A percentile compares a stretch with the other conserved stretches of the same genome.
phyloP scores from a whole-genome alignment of 768 basidiomycete genomes.

The Hygrophoropsis aurantiaca region DNA sequence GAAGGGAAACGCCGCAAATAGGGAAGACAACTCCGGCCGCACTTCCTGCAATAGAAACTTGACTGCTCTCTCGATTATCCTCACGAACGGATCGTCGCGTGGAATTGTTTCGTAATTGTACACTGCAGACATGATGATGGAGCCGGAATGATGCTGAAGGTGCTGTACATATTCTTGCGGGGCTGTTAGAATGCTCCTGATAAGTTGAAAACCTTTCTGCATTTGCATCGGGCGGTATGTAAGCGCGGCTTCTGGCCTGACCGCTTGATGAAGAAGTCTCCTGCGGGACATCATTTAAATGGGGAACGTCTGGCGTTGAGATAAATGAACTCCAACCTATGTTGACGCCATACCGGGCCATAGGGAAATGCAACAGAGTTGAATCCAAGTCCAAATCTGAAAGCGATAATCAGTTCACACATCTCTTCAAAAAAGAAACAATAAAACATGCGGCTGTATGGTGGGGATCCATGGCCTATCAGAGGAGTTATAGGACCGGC shows the following conservation, averaged over 20 bases:
- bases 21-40: neutral
- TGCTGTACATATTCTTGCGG: slow-evolving; percentile 31
- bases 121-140: slow-evolving; percentile 1
- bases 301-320: neutral
- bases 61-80: too few relatives aligned
- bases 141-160: slow-evolving; percentile 17
- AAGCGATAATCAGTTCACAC: slow-evolving; percentile 1
- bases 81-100: neutral
- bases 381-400: neutral
- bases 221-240: slow-evolving; percentile 24
- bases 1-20: neutral
- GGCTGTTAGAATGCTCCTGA: slow-evolving; percentile 21
- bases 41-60: neutral
- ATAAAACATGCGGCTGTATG: neutral
- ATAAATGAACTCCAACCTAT: slow-evolving; percentile 7
- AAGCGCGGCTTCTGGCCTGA: slow-evolving; percentile 30
- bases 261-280: slow-evolving; percentile 35
- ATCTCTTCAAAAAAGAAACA: neutral
- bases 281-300: slow-evolving; percentile 25
- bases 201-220: slow-evolving; percentile 18
- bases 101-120: neutral
- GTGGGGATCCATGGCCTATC: slow-evolving; percentile 23
- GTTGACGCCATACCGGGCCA: neutral
- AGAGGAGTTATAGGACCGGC: slow-evolving; percentile 36
- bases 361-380: neutral